Evolutionary conservation across 352 stramenopile genomes (phyloP).

Genomic region (Pythium brachiatum): DNA sequence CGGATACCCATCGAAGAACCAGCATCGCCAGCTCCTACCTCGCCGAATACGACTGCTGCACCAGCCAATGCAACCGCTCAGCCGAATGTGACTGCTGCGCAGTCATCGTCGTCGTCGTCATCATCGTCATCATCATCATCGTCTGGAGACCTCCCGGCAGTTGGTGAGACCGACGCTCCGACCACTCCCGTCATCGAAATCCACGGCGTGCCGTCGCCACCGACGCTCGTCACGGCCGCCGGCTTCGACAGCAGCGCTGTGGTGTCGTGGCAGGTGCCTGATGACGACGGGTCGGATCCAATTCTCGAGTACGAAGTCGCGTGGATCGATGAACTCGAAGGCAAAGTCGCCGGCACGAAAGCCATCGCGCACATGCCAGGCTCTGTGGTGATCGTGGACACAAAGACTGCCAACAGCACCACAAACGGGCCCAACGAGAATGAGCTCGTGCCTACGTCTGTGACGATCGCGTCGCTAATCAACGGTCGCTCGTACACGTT

Average conservation of each 20-base stretch:
- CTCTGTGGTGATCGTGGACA: slow-evolving; percentile 17
- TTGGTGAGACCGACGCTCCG: neutral
- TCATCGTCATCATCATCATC: neutral
- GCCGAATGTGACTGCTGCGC: neutral
- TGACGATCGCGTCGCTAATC: slow-evolving; percentile 41
- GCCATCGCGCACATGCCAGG: slow-evolving; percentile 28
- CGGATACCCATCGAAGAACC: slow-evolving; percentile 10
- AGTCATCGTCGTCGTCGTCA: too few species aligned
- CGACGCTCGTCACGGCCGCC: slow-evolving; percentile 51
- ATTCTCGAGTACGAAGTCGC: slow-evolving; percentile 63
- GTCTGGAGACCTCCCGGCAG: neutral
- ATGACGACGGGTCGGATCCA: slow-evolving; percentile 59
- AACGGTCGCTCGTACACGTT: slow-evolving; percentile 71
- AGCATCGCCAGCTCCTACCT: neutral
- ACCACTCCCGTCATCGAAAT: slow-evolving; percentile 23
- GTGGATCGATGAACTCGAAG: slow-evolving; percentile 54
- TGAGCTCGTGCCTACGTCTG: slow-evolving; percentile 32
- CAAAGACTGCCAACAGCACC: neutral
- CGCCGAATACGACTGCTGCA: neutral
- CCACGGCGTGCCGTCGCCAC: slow-evolving; percentile 62
- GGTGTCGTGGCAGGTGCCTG: slow-evolving; percentile 58
- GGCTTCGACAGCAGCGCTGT: slow-evolving; percentile 51
- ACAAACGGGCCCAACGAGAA: slow-evolving; percentile 2
- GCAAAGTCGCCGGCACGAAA: slow-evolving; percentile 41
- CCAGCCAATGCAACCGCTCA: neutral